Base-by-base conservation (phyloP, 139 green algal genomes). In the Micractinium conductrix region DNA sequence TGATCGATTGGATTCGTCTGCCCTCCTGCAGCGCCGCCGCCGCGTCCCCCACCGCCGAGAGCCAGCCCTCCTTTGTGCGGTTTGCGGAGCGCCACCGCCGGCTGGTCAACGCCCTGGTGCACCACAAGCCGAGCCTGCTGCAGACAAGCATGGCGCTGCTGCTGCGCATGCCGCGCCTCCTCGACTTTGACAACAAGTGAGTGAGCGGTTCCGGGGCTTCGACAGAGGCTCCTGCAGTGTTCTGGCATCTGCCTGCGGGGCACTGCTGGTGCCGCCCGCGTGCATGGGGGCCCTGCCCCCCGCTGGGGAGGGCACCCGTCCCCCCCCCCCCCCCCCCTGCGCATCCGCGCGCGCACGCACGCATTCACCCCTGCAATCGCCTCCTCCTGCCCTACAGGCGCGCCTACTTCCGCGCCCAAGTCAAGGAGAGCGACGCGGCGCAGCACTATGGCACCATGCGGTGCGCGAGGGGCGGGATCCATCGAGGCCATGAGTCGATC, bases 161-260 rank as follows among this genome's bases (percentile, higher is more conserved):
- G 73, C 90, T 99, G 74, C 79, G 91, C 22, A 89, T 86, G 33
- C 94, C 96, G 28, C 88, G 91, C 55, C 91, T 99, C 53, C 91
- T 99, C 43, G 97, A 99, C 80, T 99, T 99, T 90, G 96, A 98
- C 90, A 99, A 99, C 92, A 99, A 99, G 94, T 79, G 75, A 74
- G 86, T 6, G 26, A 7, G 26, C 43, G 37, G 33, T 10, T 62
- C 2, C 19, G 5, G n/a, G n/a, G n/a, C n/a, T n/a, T n/a, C n/a
- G n/a, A n/a, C n/a, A n/a, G n/a, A n/a, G n/a, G n/a, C n/a, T n/a
- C n/a, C n/a, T n/a, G n/a, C n/a, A n/a, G n/a, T n/a, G n/a, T n/a
- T n/a, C n/a, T n/a, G n/a, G n/a, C n/a, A n/a, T n/a, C n/a, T n/a
- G n/a, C n/a, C n/a, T n/a, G n/a, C n/a, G n/a, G n/a, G n/a, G n/a